A percentile compares a stretch with the other conserved stretches of the same genome.
Conservation (phyloP, 2,329 filamentous ascomycete species). For the Neofusicoccum laricinum region DNA sequence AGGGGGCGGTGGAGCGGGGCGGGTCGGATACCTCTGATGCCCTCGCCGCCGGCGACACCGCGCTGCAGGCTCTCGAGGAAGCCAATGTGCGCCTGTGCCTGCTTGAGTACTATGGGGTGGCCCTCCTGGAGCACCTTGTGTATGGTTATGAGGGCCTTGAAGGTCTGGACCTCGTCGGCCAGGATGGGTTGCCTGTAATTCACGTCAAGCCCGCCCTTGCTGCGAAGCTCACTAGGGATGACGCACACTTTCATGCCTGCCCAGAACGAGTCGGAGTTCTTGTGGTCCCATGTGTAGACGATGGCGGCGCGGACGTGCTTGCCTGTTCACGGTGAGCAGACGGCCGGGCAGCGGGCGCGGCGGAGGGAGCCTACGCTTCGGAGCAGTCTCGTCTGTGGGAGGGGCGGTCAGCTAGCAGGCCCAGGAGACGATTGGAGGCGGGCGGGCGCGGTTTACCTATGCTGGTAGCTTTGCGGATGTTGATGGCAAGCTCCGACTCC, state of each 20-base stretch:
- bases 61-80: conserved; percentile 93
- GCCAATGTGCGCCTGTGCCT: conserved; percentile 81
- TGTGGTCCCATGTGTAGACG: conserved; percentile 99
- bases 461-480: conserved; percentile 66
- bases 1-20: neutral
- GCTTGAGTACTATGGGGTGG: conserved; percentile 80
- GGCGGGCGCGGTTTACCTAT: conserved; percentile 45
- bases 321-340: conserved; percentile 43
- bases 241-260: conserved; percentile 91
- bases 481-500: conserved; percentile 63
- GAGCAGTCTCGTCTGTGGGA: conserved; percentile 59
- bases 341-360: conserved; percentile 10
- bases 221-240: neutral
- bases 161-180: conserved; percentile 97
- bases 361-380: conserved; percentile 53
- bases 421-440: neutral
- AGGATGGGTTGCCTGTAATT: conserved; percentile 81
- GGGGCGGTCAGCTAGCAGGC: conserved; percentile 19
- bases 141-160: conserved; percentile 95
- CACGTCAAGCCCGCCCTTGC: conserved; percentile 10
- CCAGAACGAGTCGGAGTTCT: conserved; percentile 94
- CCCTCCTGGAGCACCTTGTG: conserved; percentile 98
- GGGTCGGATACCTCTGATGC: conserved; percentile 64
- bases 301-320: conserved; percentile 99
- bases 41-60: conserved; percentile 73